Base-by-base conservation (phyloP, 2,329 filamentous ascomycete genomes). In the Talaromyces piceae region DNA sequence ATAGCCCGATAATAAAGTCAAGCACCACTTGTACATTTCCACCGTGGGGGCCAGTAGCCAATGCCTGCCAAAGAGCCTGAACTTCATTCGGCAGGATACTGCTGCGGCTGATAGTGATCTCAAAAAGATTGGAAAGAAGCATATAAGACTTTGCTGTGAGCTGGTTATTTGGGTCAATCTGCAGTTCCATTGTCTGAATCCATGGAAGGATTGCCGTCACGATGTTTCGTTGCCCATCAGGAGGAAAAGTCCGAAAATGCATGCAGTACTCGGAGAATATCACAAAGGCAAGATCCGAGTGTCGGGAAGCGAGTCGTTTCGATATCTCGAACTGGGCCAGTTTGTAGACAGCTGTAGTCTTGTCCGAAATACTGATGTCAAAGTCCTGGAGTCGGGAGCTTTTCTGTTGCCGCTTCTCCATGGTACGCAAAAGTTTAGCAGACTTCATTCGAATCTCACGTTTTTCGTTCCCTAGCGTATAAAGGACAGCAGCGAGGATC, bases 271-370 rank as follows among this genome's bases (percentile, higher is more conserved):
- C 91, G 0, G 93, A 97, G 65, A 98, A 96, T 47, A 98, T 86
- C 52, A 91, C 82, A 62, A 97, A 96, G 0, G 91, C 91, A 37
- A 95, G 73, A 58, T 95, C 90, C 0, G 87, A 81, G 65, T 98
- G 88, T 57, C 94, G 88, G 61, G 88, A 88, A 1, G 91, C 87
- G 33, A 98, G 78, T 18, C 91, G 80, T 61, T 91, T 90, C 0
- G 93, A 97, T 20, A 95, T 94, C 64, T 97, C 91, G 58, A 96
- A 97, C 64, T 98, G 93, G 0, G 94, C 93, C 41, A 94, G 77
- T 71, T 98, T 98, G 71, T 97, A 98, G 2, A 98, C 91, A 0
- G 91, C 91, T 58, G 95, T 95, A 0, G 94, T 98, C 71, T 96
- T 97, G 71, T 98, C 94, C 0, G 91, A 94, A 52, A 98, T 93